Conservation (phyloP, 345 rosid genomes). For the Carallia pectinifolia region DNA sequence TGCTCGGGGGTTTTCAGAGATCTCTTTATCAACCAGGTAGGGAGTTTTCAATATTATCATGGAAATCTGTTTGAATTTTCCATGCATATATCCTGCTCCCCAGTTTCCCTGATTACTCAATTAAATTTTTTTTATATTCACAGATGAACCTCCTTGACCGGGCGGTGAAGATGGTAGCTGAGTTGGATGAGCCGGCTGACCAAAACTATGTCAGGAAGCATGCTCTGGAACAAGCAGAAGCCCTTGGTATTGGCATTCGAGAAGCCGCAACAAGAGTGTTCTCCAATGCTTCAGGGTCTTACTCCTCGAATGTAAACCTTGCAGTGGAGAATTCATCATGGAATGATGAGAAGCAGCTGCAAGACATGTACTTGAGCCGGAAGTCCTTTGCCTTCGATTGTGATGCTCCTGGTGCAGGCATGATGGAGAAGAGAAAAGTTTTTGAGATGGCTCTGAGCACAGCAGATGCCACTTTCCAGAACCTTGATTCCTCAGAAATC, state of each 20-base stretch:
- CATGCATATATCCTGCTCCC: background rate
- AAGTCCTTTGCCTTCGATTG: constrained; percentile 93
- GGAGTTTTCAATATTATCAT: background rate
- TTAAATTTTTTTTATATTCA: background rate
- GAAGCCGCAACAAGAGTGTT: constrained; percentile 97
- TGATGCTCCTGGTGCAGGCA: constrained; percentile 95
- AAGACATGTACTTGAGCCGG: constrained; percentile 97
- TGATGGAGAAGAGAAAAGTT: constrained; percentile 85
- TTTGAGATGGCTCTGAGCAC: constrained; percentile 95
- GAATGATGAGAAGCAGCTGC: constrained; percentile 99
- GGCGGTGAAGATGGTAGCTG: constrained; percentile 97
- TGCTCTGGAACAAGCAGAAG: constrained; percentile 81
- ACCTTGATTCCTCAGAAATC: constrained; percentile 94
- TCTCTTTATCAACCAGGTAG: constrained; percentile 94
- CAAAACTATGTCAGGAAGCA: constrained; percentile 89
- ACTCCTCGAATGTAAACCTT: constrained; percentile 87
- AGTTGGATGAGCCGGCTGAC: constrained; percentile 85
- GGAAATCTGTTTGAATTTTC: background rate
- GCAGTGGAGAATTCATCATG: constrained; percentile 98
- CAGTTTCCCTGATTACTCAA: background rate
- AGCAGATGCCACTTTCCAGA: constrained; percentile 97
- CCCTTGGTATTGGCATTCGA: constrained; percentile 71
- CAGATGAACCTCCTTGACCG: constrained; percentile 99
- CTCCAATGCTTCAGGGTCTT: constrained; percentile 97
- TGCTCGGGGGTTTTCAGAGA: constrained; percentile 99